Evolutionary conservation across 2,329 filamentous ascomycete genomes (phyloP), one percentile per base, ranked within the genome.

Genomic region (Paracoccidioides brasiliensis): DNA sequence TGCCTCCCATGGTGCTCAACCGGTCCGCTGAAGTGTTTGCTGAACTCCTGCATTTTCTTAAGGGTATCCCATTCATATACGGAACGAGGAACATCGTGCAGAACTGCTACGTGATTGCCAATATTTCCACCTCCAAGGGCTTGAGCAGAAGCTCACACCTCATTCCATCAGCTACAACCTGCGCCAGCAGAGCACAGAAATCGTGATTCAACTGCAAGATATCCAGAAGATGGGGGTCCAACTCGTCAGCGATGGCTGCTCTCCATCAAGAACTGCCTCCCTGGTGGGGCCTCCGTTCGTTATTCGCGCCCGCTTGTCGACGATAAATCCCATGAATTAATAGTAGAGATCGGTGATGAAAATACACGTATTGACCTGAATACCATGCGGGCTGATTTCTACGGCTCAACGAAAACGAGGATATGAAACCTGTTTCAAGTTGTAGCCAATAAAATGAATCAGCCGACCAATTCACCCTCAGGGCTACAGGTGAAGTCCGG

Each of bases 221-320:
- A 80, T 97, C n/a, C 82, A 91, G 38, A 90, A 91, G 64, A 90
- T 86, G 2, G 91, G 91, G 12, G 76, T 96, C 49, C 81, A 82
- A 14, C 79, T 93, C 60, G 73, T 73, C 0, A 69, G 72, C 7
- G 83, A 86, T 52, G 62, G 58, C n/a, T 45, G 53, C 12, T 5
- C 45, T 1, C 60, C 61, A 52, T 56, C 69, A 40, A 55, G 56
- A 32, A 30, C 65, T 1, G 52, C 32, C 0, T 43, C 52, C 22
- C 22, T 22, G 22, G 22, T 10, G 60, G 69, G 8, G 78, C 80
- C 4, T 86, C 81, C 76, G 82, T 95, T 33, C 81, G 82, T 60
- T 97, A 97, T 64, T 82, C 87, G 12, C 82, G 91, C 5, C 91
- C 91, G 0, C 94, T 85, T 64, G 83, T 89, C n/a, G 90, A 96